Conservation (phyloP, 805 yeast species). For the Cyberlindnera veronae region DNA sequence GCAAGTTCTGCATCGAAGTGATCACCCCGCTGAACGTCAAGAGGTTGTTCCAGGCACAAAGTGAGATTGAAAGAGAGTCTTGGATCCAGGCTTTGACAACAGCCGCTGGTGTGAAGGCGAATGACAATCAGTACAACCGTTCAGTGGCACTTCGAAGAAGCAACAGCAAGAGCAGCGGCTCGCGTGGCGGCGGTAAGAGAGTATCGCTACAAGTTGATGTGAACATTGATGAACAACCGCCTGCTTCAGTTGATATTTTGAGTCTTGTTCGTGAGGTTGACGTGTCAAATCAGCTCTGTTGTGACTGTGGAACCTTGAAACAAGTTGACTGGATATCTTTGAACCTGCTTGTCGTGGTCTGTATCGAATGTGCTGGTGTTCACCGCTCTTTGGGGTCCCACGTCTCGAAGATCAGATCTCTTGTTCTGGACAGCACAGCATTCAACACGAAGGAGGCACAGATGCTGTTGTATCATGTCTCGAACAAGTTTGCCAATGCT, state of each 20-base stretch:
- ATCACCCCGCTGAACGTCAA: constrained; percentile 63
- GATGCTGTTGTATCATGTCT: constrained; percentile 51
- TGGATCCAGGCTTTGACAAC: constrained; percentile 67
- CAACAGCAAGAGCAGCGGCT: neutral
- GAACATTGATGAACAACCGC: neutral
- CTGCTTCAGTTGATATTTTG: constrained; percentile 4
- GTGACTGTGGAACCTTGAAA: constrained; percentile 68
- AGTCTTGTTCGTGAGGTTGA: constrained; percentile 33
- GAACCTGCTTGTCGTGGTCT: constrained; percentile 65
- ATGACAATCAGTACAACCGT: constrained; percentile 8
- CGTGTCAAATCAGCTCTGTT: constrained; percentile 61
- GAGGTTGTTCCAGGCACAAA: constrained; percentile 71
- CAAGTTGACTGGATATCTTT: constrained; percentile 87
- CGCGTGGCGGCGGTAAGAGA: neutral
- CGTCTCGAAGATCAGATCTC: constrained; percentile 71
- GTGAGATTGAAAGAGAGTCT: constrained; percentile 58
- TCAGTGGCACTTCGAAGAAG: neutral
- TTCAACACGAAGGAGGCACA: constrained; percentile 57
- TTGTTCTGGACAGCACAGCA: constrained; percentile 62
- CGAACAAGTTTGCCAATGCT: constrained; percentile 53
- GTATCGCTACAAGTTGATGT: neutral
- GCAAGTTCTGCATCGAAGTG: constrained; percentile 65
- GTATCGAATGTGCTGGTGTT: constrained; percentile 85
- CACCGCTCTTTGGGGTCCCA: constrained; percentile 86
- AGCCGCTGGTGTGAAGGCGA: constrained; percentile 40